Base-by-base conservation (phyloP, 75 land plant species). In the Gnetum montanum region DNA sequence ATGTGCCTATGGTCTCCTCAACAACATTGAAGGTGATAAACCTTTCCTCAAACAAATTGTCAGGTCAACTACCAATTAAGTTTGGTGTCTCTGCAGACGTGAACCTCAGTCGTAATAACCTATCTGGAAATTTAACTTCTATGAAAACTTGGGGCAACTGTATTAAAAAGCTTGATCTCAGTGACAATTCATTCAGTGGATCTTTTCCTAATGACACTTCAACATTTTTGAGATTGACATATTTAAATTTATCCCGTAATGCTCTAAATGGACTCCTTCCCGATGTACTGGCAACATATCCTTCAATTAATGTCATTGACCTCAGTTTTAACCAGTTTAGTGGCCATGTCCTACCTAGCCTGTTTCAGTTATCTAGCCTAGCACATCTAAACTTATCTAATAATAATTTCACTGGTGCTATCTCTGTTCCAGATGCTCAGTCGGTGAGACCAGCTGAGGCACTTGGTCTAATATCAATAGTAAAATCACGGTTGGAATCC, bases 21-120 rank as follows among this genome's bases (percentile, higher is more conserved):
- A 37, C 66, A 56, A 72, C 70, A 31, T 56, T 91, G 43, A 73
- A 46, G 34, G 31, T 65, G 44, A 69, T 91, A 30, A 88, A 88
- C 58, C 67, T 91, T 26, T 84, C 97, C 16, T 73, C 71, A 25
- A 91, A 91, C 51, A 34, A 44, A 2, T 65, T 91, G 31, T 65
- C 88, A 22, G 97, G 97, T 18, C 20, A 61, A 58, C 62, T 91
- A 50, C 97, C 97, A 34, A 0, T 46, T 3, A 63, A 47, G 55
- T 26, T 88, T 13, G 85, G 82, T 5, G 66, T 65, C 37, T 84
- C 84, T 62, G 51, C 72, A 7, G 49, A 75, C 6, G 75, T 91
- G 34, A 94, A 91, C 65, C 67, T 91, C 19, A 88, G 89, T 57
- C 65, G 73, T 19, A 91, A 91, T 54, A 61, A 31, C 31, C 57